Percentiles rank a stretch among this genome's conserved stretches.
phyloP scores from a whole-genome alignment of 129 eudicot genomes.

The Glebionis coronaria region DNA sequence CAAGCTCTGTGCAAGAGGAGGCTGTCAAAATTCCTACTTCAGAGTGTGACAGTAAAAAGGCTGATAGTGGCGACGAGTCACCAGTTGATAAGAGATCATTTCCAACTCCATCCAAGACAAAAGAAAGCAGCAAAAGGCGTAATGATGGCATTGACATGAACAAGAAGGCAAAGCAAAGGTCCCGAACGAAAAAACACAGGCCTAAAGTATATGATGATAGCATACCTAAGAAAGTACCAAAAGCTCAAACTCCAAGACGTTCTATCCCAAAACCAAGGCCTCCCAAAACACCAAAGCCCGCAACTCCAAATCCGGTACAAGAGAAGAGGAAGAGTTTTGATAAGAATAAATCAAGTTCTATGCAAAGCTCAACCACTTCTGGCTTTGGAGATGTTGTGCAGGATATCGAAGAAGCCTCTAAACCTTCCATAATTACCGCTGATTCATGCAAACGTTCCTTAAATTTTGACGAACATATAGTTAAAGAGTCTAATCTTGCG shows the following conservation, averaged over 20 bases:
- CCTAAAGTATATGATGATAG: conserved; percentile 42
- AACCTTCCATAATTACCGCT: conserved; percentile 2
- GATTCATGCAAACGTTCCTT: conserved; percentile 31
- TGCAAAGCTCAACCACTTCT: conserved; percentile 9
- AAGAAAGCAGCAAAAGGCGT: conserved; percentile 34
- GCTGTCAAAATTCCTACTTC: conserved; percentile 10
- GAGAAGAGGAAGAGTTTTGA: conserved; percentile 7
- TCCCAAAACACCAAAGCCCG: conserved; percentile 30
- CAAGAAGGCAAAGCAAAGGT: conserved; percentile 37
- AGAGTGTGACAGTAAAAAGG: conserved; percentile 9
- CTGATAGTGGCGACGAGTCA: conserved; percentile 23
- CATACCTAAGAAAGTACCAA: conserved; percentile 35
- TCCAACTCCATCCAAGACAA: conserved; percentile 18
- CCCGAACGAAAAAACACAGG: conserved; percentile 43
- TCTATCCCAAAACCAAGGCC: conserved; percentile 26
- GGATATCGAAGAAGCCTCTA: conserved; percentile 23
- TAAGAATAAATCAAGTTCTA: conserved; percentile 8
- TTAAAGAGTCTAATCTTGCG: neutral
- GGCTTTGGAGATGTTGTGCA: conserved; percentile 9
- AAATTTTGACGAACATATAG: conserved; percentile 22
- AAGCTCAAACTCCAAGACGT: conserved; percentile 26
- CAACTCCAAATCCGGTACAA: conserved; percentile 30
- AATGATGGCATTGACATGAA: conserved; percentile 29
- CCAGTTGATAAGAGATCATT: conserved; percentile 21
- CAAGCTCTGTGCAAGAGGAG: conserved; percentile 29